These are phyloP conservation scores for Sugiyamaella smithiae DNA, from an alignment of 805 yeast species.

Conservation along the genomic window DNA sequence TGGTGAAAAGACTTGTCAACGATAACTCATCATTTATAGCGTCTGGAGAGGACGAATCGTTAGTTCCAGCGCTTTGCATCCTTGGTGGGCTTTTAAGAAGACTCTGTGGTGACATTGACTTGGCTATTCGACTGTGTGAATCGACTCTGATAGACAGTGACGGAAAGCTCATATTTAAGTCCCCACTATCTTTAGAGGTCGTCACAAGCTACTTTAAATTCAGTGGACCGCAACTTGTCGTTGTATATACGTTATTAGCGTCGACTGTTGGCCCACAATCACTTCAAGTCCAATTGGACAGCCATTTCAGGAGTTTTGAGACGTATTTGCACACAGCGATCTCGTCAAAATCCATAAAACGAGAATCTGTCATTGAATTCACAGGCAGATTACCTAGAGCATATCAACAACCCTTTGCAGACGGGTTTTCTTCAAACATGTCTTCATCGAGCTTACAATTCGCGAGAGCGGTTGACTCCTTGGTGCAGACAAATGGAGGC, in stretches of 20 bases:
- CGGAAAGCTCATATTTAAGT: slow-evolving; percentile 1
- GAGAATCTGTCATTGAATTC: no score
- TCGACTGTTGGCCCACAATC: neutral
- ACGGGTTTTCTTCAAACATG: no score
- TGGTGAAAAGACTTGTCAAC: neutral
- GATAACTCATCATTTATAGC: neutral
- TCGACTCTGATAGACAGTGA: neutral
- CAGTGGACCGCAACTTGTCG: neutral
- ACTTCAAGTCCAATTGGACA: neutral
- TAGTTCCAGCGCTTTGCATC: neutral
- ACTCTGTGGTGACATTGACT: slow-evolving; percentile 1
- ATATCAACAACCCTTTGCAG: no score
- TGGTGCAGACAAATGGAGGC: neutral
- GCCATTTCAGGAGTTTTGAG: neutral
- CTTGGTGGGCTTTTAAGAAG: neutral
- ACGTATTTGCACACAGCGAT: neutral
- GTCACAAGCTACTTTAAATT: neutral
- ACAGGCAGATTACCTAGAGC: no score
- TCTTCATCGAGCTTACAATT: no score
- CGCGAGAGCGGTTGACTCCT: neutral
- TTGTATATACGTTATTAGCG: neutral
- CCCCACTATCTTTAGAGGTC: neutral
- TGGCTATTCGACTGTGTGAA: neutral
- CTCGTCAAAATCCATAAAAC: neutral
- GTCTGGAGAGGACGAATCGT: neutral